A percentile compares a stretch with the other conserved stretches of the same genome.
Evolutionary conservation across 1,139 yeast genomes (phyloP).

Genomic region (Geotrichum citri-aurantii): DNA sequence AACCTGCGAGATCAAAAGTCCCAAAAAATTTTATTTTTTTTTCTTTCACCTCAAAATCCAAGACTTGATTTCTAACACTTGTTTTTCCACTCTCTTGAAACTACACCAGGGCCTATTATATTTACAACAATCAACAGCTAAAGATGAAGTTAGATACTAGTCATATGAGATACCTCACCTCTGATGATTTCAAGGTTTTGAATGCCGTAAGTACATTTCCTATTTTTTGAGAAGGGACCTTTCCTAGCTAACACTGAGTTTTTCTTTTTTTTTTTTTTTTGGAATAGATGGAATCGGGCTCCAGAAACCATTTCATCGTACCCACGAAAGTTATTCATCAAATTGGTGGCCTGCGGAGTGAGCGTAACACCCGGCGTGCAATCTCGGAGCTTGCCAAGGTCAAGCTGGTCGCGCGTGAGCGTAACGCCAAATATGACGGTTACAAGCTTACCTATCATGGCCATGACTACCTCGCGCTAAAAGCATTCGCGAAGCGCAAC

Average conservation of each 20-base stretch:
- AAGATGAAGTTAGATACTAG: slow-evolving; percentile 85
- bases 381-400: slow-evolving; percentile 84
- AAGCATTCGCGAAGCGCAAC: slow-evolving; percentile 66
- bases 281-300: slow-evolving; percentile 65
- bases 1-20: background rate
- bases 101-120: background rate
- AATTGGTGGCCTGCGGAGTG: slow-evolving; percentile 69
- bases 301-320: slow-evolving; percentile 89
- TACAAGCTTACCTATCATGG: slow-evolving; percentile 85
- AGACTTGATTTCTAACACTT: background rate
- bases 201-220: slow-evolving; percentile 51
- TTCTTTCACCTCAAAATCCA: background rate
- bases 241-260: background rate
- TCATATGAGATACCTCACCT: slow-evolving; percentile 86
- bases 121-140: background rate
- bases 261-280: background rate
- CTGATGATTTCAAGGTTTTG: slow-evolving; percentile 84
- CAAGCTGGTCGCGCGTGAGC: slow-evolving; percentile 64
- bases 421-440: slow-evolving; percentile 84
- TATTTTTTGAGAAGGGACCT: background rate
- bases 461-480: slow-evolving; percentile 84
- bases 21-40: background rate
- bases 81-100: background rate
- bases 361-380: slow-evolving; percentile 69
- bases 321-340: slow-evolving; percentile 82